Evolutionary conservation across 2,329 filamentous ascomycete species (phyloP).

Genomic region (Byssoonygena ceratinophila): DNA sequence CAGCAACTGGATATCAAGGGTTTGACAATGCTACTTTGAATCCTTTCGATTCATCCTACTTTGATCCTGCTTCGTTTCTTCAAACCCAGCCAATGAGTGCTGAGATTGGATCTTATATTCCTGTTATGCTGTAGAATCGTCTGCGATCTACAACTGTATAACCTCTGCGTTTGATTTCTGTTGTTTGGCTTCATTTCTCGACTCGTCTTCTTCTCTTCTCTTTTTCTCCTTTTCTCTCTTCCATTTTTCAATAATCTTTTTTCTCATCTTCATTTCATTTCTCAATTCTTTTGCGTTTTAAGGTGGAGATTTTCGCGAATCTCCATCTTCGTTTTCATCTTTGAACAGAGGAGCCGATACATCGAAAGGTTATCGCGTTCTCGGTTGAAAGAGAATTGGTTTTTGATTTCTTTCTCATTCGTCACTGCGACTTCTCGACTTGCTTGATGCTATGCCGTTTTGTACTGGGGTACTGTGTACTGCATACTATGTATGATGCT

Average conservation of each 20-base stretch:
- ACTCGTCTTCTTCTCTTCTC: conserved; percentile 20
- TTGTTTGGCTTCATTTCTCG: conserved; percentile 21
- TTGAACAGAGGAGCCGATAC: not conserved
- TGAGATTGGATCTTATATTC: conserved; percentile 30
- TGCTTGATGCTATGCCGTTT: no score
- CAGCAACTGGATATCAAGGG: conserved; percentile 22
- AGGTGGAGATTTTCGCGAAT: conserved; percentile 11
- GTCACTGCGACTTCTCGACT: no score
- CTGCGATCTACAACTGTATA: conserved; percentile 9
- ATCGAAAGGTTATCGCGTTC: not conserved
- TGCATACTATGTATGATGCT: no score
- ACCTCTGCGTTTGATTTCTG: conserved; percentile 18
- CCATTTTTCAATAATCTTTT: conserved; percentile 17
- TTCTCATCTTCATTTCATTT: no score
- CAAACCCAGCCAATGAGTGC: conserved; percentile 23
- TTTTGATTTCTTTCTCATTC: not conserved
- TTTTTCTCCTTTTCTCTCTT: conserved; percentile 21
- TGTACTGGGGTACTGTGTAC: no score
- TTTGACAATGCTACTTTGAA: conserved; percentile 22
- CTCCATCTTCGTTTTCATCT: conserved; percentile 2
- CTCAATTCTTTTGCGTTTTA: no score
- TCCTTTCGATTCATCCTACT: conserved; percentile 24
- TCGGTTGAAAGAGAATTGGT: not conserved
- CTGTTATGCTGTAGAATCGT: conserved; percentile 25
- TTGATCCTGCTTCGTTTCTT: conserved; percentile 23